These are phyloP conservation scores for Fusarium siculi DNA, from an alignment of 2,329 filamentous ascomycete species.

Conservation along the genomic window DNA sequence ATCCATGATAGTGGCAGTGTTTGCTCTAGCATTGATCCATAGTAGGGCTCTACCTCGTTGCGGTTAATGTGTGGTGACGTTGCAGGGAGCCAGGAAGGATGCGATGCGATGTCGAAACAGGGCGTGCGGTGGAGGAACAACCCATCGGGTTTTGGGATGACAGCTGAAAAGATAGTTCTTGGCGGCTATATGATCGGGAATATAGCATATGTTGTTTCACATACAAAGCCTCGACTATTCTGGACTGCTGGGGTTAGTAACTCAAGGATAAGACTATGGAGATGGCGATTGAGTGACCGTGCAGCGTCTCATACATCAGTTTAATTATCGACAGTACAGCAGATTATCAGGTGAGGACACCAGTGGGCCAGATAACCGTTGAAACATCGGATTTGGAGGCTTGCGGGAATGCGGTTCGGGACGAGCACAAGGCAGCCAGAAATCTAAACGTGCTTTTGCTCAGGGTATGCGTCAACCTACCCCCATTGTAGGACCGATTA, in stretches of 20 bases:
- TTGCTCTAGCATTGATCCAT: background rate
- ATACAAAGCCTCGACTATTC: background rate
- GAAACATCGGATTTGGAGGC: background rate
- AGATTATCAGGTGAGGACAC: background rate
- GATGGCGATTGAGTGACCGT: background rate
- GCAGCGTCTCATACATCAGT: background rate
- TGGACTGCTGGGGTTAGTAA: background rate
- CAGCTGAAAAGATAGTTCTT: background rate
- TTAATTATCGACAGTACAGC: background rate
- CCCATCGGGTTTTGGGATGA: background rate
- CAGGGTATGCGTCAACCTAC: background rate
- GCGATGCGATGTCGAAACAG: background rate
- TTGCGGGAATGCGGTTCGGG: background rate
- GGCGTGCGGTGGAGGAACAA: background rate
- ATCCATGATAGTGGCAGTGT: slow-evolving; percentile 6
- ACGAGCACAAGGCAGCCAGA: background rate
- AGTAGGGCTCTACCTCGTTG: slow-evolving; percentile 7
- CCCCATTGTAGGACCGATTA: background rate
- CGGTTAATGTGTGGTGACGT: slow-evolving; percentile 12
- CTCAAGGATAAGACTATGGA: background rate
- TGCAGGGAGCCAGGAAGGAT: background rate
- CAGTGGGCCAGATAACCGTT: background rate
- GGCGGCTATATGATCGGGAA: background rate
- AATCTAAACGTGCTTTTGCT: background rate
- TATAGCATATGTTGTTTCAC: background rate